phyloP scores from a whole-genome alignment of 345 rosid species.

The Tarenaya hassleriana region DNA sequence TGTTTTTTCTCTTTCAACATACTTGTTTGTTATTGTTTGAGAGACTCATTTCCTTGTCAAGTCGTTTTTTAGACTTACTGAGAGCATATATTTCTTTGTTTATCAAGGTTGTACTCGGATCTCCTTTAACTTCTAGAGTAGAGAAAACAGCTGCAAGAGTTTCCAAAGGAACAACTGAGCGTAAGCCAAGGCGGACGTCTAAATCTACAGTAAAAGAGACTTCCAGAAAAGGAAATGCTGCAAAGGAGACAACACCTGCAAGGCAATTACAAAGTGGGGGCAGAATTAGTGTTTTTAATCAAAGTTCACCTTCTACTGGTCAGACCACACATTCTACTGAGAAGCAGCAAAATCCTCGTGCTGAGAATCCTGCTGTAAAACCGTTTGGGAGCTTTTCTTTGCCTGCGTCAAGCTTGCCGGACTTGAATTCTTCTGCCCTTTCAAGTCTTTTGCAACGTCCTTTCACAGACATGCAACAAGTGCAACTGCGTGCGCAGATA shows the following conservation, averaged over 20 bases:
- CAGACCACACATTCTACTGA: constrained; percentile 55
- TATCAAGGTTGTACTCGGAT: constrained; percentile 48
- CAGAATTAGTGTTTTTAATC: constrained; percentile 35
- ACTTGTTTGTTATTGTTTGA: neutral
- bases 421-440: constrained; percentile 55
- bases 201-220: constrained; percentile 56
- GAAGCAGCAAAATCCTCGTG: constrained; percentile 46
- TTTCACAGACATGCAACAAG: constrained; percentile 94
- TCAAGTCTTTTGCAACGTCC: constrained; percentile 72
- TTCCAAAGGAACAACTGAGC: constrained; percentile 59
- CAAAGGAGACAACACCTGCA: constrained; percentile 37
- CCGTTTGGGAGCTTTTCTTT: constrained; percentile 44
- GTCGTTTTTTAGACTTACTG: constrained; percentile 7
- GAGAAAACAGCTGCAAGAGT: constrained; percentile 39
- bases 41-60: constrained; percentile 12
- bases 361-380: constrained; percentile 38
- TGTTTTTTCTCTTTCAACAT: constrained; percentile 3
- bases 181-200: constrained; percentile 64
- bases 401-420: constrained; percentile 53
- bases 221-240: constrained; percentile 46
- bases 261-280: constrained; percentile 43
- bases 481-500: constrained; percentile 97
- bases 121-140: constrained; percentile 45
- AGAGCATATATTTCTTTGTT: constrained; percentile 14
- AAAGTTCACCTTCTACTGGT: constrained; percentile 36